Evolutionary conservation across 2,329 filamentous ascomycete species (phyloP).

Genomic region (Cercospora sp.): DNA sequence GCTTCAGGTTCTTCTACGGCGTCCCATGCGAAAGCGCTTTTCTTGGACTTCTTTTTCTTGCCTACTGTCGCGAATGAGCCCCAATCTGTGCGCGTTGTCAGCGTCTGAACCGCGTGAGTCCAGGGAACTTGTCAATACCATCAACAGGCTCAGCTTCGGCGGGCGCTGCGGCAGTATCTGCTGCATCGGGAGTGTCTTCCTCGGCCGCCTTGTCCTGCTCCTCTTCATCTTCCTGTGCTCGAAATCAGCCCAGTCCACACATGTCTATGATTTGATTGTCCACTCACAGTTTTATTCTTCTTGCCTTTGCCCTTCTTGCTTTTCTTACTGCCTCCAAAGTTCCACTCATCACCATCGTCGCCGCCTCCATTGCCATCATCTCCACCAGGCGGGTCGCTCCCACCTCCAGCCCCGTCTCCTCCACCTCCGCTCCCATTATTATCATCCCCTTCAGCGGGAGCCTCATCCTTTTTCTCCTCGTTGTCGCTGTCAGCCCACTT

Average conservation of each 20-base stretch:
- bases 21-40: slow-evolving; percentile 24
- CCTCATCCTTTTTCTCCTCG: slow-evolving; percentile 47
- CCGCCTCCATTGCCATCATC: slow-evolving; percentile 36
- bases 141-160: slow-evolving; percentile 32
- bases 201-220: slow-evolving; percentile 41
- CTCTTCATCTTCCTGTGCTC: slow-evolving; percentile 40
- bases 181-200: slow-evolving; percentile 36
- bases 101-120: not conserved
- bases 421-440: slow-evolving; percentile 36
- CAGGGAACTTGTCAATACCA: slow-evolving; percentile 16
- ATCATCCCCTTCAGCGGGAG: slow-evolving; percentile 39
- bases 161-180: slow-evolving; percentile 30
- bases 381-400: slow-evolving; percentile 32
- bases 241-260: slow-evolving; percentile 12
- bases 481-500: slow-evolving; percentile 50
- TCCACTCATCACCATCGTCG: slow-evolving; percentile 41
- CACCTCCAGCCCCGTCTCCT: slow-evolving; percentile 32
- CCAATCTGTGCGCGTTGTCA: slow-evolving; percentile 39
- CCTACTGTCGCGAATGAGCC: slow-evolving; percentile 37
- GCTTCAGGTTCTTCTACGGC: slow-evolving; percentile 25
- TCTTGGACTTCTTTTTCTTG: slow-evolving; percentile 39
- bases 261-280: slow-evolving; percentile 36
- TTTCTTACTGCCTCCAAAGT: slow-evolving; percentile 38
- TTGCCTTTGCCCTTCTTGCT: slow-evolving; percentile 42
- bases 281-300: slow-evolving; percentile 35